phyloP scores from a whole-genome alignment of 805 yeast species.

The Cyberlindnera saturnus region DNA sequence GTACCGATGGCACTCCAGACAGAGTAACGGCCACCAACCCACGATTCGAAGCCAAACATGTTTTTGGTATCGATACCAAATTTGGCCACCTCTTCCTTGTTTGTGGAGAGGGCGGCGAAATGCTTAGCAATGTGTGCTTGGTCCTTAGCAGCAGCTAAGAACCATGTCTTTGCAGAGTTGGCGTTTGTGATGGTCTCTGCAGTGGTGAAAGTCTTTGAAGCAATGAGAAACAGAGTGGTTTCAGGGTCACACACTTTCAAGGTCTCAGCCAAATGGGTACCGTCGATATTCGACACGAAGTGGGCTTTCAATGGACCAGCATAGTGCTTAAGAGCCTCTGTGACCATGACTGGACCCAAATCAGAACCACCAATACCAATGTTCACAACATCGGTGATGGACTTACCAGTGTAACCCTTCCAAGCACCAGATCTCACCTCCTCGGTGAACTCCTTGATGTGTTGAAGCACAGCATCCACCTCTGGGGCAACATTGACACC shows the following conservation, averaged over 20 bases:
- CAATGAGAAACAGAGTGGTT: constrained; percentile 86
- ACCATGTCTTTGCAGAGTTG: constrained; percentile 92
- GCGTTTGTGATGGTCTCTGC: constrained; percentile 98
- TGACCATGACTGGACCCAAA: constrained; percentile 98
- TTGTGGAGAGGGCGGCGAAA: constrained; percentile 94
- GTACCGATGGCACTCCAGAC: constrained; percentile 99
- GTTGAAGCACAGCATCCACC: constrained; percentile 85
- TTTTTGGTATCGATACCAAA: constrained; percentile 96
- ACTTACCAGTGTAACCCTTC: constrained; percentile 96
- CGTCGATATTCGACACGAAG: constrained; percentile 97
- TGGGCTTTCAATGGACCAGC: constrained; percentile 71
- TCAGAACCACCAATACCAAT: constrained; percentile 99
- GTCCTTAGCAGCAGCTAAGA: constrained; percentile 66
- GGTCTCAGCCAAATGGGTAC: constrained; percentile 92
- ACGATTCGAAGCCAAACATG: constrained; percentile 97
- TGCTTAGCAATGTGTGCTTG: constrained; percentile 83
- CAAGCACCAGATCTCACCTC: constrained; percentile 87
- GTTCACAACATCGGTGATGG: constrained; percentile 90
- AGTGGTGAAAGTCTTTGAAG: constrained; percentile 98
- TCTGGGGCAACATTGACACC: constrained; percentile 87
- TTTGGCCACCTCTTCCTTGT: constrained; percentile 82
- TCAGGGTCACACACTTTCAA: constrained; percentile 76
- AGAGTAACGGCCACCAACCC: constrained; percentile 99
- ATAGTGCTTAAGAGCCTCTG: constrained; percentile 94
- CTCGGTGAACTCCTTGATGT: constrained; percentile 94